phyloP scores from a whole-genome alignment of 2,329 filamentous ascomycete genomes.

The Penicillium sclerotiorum region DNA sequence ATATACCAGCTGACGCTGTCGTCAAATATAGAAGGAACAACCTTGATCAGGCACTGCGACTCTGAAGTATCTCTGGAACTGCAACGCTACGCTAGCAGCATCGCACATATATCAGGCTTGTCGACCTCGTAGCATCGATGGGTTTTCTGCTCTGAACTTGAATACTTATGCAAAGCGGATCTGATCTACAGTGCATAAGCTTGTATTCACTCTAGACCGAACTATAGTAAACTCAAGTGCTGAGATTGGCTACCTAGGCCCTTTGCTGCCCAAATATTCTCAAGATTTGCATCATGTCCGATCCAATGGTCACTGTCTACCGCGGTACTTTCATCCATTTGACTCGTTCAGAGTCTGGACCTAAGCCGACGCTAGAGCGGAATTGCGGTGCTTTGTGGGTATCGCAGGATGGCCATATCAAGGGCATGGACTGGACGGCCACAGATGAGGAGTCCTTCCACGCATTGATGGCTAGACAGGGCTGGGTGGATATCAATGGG shows the following conservation, averaged over 20 bases:
- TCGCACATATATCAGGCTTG: neutral
- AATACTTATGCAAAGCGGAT: neutral
- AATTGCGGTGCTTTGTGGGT: conserved; percentile 51
- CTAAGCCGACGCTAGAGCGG: conserved; percentile 55
- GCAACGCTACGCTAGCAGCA: neutral
- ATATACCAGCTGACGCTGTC: neutral
- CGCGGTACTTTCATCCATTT: conserved; percentile 65
- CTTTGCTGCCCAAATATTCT: too few species aligned
- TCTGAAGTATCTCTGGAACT: too few species aligned
- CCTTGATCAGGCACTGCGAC: neutral
- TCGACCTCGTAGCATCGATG: too few species aligned
- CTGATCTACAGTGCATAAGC: neutral
- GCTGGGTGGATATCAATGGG: conserved; percentile 32
- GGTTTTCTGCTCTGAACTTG: neutral
- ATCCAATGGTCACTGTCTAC: conserved; percentile 51
- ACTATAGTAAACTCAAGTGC: too few species aligned
- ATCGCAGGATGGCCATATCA: conserved; percentile 35
- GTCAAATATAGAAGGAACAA: conserved; percentile 15
- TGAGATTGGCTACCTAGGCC: too few species aligned
- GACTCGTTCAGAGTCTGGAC: conserved; percentile 31
- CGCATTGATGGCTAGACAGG: conserved; percentile 33
- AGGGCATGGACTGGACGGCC: conserved; percentile 38
- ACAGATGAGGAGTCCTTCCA: conserved; percentile 27
- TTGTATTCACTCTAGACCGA: too few species aligned
- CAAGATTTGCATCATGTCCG: conserved; percentile 9